These are phyloP conservation scores for Linanthus parryae DNA, from an alignment of 148 eudicot species.

Conservation along the genomic window DNA sequence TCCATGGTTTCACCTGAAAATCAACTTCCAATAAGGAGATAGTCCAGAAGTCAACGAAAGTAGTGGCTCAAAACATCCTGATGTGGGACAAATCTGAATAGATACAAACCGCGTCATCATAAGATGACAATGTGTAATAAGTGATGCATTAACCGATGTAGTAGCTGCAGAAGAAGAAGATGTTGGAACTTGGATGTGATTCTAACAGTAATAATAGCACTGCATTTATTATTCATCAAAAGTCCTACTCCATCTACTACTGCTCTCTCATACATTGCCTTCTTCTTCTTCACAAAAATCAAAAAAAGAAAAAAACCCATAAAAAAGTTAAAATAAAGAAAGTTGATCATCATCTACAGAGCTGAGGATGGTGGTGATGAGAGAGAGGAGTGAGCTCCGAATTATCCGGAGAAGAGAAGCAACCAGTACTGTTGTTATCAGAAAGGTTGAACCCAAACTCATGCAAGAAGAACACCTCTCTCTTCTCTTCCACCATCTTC, in stretches of 20 bases:
- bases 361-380: constrained; percentile 26
- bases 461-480: constrained; percentile 14
- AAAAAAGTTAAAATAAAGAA: not conserved
- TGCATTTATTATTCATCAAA: too few species aligned
- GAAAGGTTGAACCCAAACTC: constrained; percentile 17
- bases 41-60: too few species aligned
- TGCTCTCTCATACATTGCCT: not conserved
- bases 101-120: too few species aligned
- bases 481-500: constrained; percentile 50
- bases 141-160: too few species aligned
- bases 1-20: too few species aligned
- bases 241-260: too few species aligned
- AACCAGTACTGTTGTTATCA: constrained; percentile 3
- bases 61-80: too few species aligned
- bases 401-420: constrained; percentile 31
- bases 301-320: not conserved
- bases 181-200: not conserved
- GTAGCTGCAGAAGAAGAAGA: not conserved
- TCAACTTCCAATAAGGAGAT: too few species aligned
- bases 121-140: too few species aligned
- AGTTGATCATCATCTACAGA: constrained; percentile 28
- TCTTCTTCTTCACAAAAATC: not conserved
- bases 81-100: too few species aligned
- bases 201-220: too few species aligned
- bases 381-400: constrained; percentile 20